Evolutionary conservation across 2,329 filamentous ascomycete species (phyloP), one percentile per base, ranked within the genome.

Genomic region (Cercospora zeina): DNA sequence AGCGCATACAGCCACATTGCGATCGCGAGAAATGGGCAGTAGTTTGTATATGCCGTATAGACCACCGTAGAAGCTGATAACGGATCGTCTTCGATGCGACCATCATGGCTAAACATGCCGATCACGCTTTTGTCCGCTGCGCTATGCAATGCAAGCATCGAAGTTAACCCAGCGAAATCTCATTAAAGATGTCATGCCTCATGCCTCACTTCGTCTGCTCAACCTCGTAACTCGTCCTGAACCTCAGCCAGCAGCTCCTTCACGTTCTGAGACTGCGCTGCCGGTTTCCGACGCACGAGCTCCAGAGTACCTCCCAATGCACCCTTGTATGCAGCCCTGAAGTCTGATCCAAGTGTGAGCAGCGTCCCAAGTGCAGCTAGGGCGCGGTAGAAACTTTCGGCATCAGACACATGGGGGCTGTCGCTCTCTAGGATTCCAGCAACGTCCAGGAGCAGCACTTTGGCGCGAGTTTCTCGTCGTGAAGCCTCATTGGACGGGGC

Each of bases 301-400:
- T 54, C 80, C 76, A 66, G 72, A 74, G 54, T 80, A 73, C 57
- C 87, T 19, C 58, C 82, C 78, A 75, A 83, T 80, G 45, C 87
- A 77, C 66, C 86, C 83, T 74, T 81, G 81, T 58, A 83, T 82
- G 37, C 83, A 82, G 68, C 79, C 67, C 80, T 83, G 62, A 88
- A 82, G 59, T 87, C 83, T 6, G 79, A 78, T n/a, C 86, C 81
- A 13, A 89, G 78, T 5, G 80, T 81, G 24, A 91, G 75, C 62
- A 96, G 74, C 1, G 93, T 99, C 0, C 95, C 96, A 0, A 93
- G 77, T 0, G 90, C 91, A 6, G 96, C 90, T 5, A 97, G 81
- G 0, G 86, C 86, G 21, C 95, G 86, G 74, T 93, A 97, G 3
- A 95, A 78, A 0, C 91, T 90, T 73, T 97, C 95, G 0, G 87